A percentile compares a stretch with the other conserved stretches of the same genome.
Evolutionary conservation across 2,329 filamentous ascomycete species (phyloP).

Genomic region (Thermothelomyces thermophilus): DNA sequence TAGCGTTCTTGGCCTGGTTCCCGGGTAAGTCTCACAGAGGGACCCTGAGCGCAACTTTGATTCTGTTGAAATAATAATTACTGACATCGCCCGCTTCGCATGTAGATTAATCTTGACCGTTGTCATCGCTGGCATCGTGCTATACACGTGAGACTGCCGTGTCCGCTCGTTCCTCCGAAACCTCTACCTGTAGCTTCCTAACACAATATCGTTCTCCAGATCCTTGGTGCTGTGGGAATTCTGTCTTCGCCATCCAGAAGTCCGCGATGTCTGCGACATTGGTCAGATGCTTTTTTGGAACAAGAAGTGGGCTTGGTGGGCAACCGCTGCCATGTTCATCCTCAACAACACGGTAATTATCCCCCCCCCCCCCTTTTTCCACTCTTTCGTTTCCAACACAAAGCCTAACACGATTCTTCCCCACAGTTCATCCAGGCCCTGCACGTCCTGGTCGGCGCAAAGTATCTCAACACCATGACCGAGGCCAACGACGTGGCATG

Average conservation of each 20-base stretch:
- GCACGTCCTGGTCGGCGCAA: slow-evolving; percentile 76
- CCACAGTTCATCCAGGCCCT: slow-evolving; percentile 66
- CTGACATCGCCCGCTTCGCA: not conserved
- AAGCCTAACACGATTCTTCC: too few species aligned
- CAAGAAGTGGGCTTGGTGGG: slow-evolving; percentile 64
- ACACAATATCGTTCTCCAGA: not conserved
- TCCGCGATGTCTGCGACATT: slow-evolving; percentile 89
- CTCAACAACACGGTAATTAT: slow-evolving; percentile 79
- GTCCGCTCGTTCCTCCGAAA: not conserved
- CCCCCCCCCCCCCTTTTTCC: too few species aligned
- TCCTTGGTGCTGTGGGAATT: slow-evolving; percentile 63
- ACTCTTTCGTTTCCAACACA: too few species aligned
- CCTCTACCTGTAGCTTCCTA: not conserved
- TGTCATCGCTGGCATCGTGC: slow-evolving; percentile 3
- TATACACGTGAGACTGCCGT: slow-evolving; percentile 10
- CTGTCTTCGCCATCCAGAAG: slow-evolving; percentile 82
- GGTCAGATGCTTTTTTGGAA: slow-evolving; percentile 94
- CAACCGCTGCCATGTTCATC: slow-evolving; percentile 77
- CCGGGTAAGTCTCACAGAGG: slow-evolving; percentile 30
- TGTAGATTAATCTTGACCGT: slow-evolving; percentile 14
- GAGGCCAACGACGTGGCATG: slow-evolving; percentile 54
- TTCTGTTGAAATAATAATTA: not conserved
- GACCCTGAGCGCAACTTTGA: too few species aligned
- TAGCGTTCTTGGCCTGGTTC: slow-evolving; percentile 77
- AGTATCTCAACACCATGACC: slow-evolving; percentile 87